Evolutionary conservation across 192 early-diverging fungal species (phyloP).

Genomic region (Cetraspora pellucida): DNA sequence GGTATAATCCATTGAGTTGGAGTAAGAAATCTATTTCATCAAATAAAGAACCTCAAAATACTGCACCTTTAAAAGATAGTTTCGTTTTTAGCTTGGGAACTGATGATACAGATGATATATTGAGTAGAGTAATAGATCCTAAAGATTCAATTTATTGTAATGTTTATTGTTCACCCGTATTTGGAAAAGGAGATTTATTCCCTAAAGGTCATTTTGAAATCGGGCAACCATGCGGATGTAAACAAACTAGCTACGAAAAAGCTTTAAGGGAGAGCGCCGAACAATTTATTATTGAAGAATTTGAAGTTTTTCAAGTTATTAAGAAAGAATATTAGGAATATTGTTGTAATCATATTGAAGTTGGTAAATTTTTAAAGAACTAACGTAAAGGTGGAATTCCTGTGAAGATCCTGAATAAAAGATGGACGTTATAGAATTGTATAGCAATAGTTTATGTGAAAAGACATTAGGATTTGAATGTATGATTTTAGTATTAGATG

Average conservation of each 20-base stretch:
- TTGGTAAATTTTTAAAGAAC: too few species aligned
- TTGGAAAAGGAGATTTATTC: conserved; percentile 30
- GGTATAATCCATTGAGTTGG: conserved; percentile 30
- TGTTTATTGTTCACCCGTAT: conserved; percentile 24
- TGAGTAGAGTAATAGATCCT: conserved; percentile 17
- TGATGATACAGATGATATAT: too few species aligned
- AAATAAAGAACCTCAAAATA: conserved; percentile 15
- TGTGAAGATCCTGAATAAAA: too few species aligned
- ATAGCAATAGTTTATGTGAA: too few species aligned
- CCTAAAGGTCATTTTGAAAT: conserved; percentile 30
- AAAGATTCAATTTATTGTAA: conserved; percentile 27
- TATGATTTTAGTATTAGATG: too few species aligned
- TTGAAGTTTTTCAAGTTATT: too few species aligned
- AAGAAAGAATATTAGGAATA: too few species aligned
- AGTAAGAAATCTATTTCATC: conserved; percentile 13
- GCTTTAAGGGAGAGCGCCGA: not conserved
- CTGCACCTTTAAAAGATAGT: conserved; percentile 16
- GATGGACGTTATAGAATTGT: too few species aligned
- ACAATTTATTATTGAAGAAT: too few species aligned
- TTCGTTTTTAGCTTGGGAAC: conserved; percentile 19
- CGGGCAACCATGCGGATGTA: conserved; percentile 14
- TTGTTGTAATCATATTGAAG: too few species aligned
- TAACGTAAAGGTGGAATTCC: too few species aligned
- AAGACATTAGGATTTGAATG: too few species aligned
- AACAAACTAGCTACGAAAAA: conserved; percentile 26